These are phyloP conservation scores for Schwanniomyces occidentalis DNA, from an alignment of 805 yeast genomes.

Conservation along the genomic window DNA sequence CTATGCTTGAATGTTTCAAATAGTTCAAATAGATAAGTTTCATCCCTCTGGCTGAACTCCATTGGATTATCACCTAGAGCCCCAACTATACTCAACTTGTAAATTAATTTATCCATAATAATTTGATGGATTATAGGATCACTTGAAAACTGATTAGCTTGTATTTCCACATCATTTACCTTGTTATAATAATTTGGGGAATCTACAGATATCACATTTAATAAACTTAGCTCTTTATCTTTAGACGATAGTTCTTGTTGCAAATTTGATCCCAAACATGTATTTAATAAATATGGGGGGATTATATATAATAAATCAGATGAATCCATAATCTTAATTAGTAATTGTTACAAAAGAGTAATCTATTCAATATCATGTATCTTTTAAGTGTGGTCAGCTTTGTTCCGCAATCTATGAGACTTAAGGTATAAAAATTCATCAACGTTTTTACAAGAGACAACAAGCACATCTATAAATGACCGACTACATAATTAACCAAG, in stretches of 20 bases:
- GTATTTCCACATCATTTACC: conserved; percentile 5
- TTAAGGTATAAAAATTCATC: no score
- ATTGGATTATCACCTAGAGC: conserved; percentile 35
- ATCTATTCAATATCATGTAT: no score
- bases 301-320: conserved; percentile 30
- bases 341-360: no score
- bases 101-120: conserved; percentile 31
- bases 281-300: conserved; percentile 44
- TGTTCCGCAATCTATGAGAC: no score
- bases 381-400: no score
- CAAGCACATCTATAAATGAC: no score
- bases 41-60: conserved; percentile 19
- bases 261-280: conserved; percentile 35
- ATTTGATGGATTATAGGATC: conserved; percentile 32
- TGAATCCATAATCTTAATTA: conserved; percentile 11
- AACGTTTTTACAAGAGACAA: no score
- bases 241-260: conserved; percentile 22
- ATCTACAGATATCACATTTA: conserved; percentile 26
- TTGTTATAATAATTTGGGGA: conserved; percentile 26
- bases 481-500: conserved; percentile 45
- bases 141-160: conserved; percentile 22
- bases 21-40: conserved; percentile 30
- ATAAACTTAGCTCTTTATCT: conserved; percentile 24
- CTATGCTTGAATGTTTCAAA: conserved; percentile 32
- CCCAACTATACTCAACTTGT: conserved; percentile 37